Conservation (phyloP, 108 stramenopile genomes). For the Stephanodiscus triporus region DNA sequence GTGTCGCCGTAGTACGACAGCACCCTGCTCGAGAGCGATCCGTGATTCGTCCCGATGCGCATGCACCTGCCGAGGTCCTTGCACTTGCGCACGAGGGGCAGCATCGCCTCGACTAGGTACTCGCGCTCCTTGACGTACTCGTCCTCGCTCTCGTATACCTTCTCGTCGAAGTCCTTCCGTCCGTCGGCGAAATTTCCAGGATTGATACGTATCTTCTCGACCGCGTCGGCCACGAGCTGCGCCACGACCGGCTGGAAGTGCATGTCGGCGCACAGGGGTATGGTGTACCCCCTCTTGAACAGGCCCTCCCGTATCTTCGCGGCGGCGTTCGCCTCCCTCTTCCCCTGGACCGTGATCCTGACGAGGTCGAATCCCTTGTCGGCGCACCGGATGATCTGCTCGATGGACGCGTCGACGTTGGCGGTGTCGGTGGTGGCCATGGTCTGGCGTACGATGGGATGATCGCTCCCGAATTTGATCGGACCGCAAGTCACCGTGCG, state of each 20-base stretch:
- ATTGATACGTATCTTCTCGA: slow-evolving; percentile 98
- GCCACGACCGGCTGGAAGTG: slow-evolving; percentile 95
- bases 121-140: slow-evolving; percentile 82
- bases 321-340: slow-evolving; percentile 89
- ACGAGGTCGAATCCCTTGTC: slow-evolving; percentile 94
- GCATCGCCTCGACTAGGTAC: slow-evolving; percentile 83
- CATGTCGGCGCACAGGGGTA: slow-evolving; percentile 98
- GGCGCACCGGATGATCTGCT: slow-evolving; percentile 95
- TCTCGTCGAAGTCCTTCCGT: slow-evolving; percentile 91
- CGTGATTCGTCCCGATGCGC: slow-evolving; percentile 98
- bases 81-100: slow-evolving; percentile 93
- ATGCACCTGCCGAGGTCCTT: slow-evolving; percentile 91
- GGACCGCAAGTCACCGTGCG: slow-evolving; percentile 88
- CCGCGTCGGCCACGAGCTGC: slow-evolving; percentile 90
- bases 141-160: slow-evolving; percentile 91
- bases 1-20: slow-evolving; percentile 95
- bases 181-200: slow-evolving; percentile 98
- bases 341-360: slow-evolving; percentile 95
- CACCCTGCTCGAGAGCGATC: slow-evolving; percentile 87
- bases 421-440: slow-evolving; percentile 97
- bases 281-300: slow-evolving; percentile 91
- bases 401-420: slow-evolving; percentile 92
- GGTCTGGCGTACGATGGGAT: slow-evolving; percentile 96
- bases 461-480: slow-evolving; percentile 94
- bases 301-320: slow-evolving; percentile 86